phyloP scores from a whole-genome alignment of 345 rosid species.

The Isatis tinctoria region DNA sequence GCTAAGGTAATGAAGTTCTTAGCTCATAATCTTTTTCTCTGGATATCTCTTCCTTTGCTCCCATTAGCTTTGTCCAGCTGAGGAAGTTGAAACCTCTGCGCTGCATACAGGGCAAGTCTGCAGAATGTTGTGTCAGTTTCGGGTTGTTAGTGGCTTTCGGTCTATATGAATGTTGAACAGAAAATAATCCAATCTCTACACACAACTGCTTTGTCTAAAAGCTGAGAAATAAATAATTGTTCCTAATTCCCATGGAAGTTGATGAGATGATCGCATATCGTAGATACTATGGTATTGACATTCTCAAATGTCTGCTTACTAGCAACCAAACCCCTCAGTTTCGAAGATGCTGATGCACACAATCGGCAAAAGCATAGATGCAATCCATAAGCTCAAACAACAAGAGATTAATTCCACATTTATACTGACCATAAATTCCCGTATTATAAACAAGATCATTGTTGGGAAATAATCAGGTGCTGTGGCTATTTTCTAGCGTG shows the following conservation, averaged over 20 bases:
- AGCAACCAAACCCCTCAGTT: conserved; percentile 1
- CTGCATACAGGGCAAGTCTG: conserved; percentile 96
- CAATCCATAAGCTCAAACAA: conserved; percentile 1
- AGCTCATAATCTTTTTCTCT: conserved; percentile 13
- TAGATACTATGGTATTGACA: background rate
- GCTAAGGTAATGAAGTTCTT: conserved; percentile 20
- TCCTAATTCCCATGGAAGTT: background rate
- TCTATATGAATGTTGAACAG: background rate
- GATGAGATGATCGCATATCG: background rate
- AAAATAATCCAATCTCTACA: background rate
- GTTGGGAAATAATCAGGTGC: background rate
- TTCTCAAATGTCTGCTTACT: background rate
- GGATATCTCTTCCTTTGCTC: conserved; percentile 9
- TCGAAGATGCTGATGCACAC: background rate
- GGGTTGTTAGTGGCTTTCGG: background rate
- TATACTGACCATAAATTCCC: background rate
- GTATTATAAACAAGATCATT: background rate
- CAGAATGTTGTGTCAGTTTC: conserved; percentile 1
- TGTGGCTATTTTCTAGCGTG: background rate
- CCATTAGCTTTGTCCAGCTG: conserved; percentile 50
- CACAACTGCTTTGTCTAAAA: background rate
- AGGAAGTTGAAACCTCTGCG: conserved; percentile 61
- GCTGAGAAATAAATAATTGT: background rate
- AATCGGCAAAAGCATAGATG: background rate
- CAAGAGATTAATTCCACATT: background rate